Evolutionary conservation across 345 rosid species (phyloP), one percentile per base, ranked within the genome.

Genomic region (Erodium maritimum): DNA sequence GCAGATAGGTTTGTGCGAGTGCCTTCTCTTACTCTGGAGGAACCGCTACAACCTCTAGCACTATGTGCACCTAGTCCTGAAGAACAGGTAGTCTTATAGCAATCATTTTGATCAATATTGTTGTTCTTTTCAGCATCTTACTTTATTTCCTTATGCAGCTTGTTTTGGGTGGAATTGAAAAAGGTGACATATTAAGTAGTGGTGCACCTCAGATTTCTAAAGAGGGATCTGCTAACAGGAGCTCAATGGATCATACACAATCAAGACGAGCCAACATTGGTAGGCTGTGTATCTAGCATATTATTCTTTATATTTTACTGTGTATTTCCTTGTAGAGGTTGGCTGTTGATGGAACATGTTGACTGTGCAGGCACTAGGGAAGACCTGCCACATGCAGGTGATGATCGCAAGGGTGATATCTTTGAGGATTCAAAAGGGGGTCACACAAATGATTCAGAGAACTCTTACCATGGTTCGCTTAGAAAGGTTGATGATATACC

Each of bases 131-230:
- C 20, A 59, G 65, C n/a, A 14, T 23, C 61, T 75, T 45, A 55
- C 61, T 64, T 64, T 23, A 63, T 68, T 61, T n/a, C 1, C 56
- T 62, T 55, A 46, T 69, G 25, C 62, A 94, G 99, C 80, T 54
- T 69, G 72, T 87, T 67, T 65, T 94, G 73, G 79, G 84, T 59
- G 96, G 81, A 65, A 90, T 93, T 76, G 87, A 82, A 67, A 78
- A 81, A 66, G 99, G 96, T 52, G 95, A 87, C 16, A 71, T 83
- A 23, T 76, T 86, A 55, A 82, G 91, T 61, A 89, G 96, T 50
- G 87, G 91, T 57, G 94, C 94, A 33, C 82, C 91, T 54, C 96
- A 80, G 70, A 65, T 71, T 19, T 64, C 85, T 11, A 93, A 87
- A 77, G 95, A 89, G 67, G 89, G 82, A 54, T 64, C 81, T 33